Conservation (phyloP, 2,329 filamentous ascomycete genomes). For the Alternaria sp. region DNA sequence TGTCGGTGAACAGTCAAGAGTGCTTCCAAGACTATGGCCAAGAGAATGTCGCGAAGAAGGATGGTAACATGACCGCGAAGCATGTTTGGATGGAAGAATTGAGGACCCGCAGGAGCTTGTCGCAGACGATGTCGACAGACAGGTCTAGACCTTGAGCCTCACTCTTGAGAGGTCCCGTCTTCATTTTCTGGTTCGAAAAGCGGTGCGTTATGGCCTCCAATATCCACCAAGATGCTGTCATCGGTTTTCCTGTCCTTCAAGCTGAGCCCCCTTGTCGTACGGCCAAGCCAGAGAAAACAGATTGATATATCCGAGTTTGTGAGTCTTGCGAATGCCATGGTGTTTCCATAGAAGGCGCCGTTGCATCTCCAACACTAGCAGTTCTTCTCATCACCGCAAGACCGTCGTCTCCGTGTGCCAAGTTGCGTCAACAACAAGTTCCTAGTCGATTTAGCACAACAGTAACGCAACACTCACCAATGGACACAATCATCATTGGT, state of each 20-base stretch:
- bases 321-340: conserved; percentile 20
- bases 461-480: conserved; percentile 24
- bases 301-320: conserved; percentile 15
- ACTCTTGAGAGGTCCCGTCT: conserved; percentile 52
- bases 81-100: conserved; percentile 14
- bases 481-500: conserved; percentile 28
- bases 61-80: conserved; percentile 24
- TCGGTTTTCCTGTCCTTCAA: conserved; percentile 24
- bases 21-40: conserved; percentile 32
- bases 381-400: conserved; percentile 16
- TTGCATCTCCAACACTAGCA: conserved; percentile 4
- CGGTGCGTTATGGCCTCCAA: conserved; percentile 12
- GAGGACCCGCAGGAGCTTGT: conserved; percentile 18
- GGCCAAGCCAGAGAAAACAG: conserved; percentile 29
- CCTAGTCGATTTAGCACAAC: conserved; percentile 43
- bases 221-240: conserved; percentile 19
- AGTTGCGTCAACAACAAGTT: conserved; percentile 20
- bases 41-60: conserved; percentile 27
- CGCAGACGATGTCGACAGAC: conserved; percentile 40
- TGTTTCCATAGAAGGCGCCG: conserved; percentile 30
- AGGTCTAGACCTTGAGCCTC: conserved; percentile 55
- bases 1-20: conserved; percentile 6
- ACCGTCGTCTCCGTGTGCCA: conserved; percentile 29
- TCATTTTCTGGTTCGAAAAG: conserved; percentile 24
- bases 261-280: conserved; percentile 10